Evolutionary conservation across 495 filamentous ascomycete genomes (phyloP).

Genomic region (Hyaloscypha finlandica): DNA sequence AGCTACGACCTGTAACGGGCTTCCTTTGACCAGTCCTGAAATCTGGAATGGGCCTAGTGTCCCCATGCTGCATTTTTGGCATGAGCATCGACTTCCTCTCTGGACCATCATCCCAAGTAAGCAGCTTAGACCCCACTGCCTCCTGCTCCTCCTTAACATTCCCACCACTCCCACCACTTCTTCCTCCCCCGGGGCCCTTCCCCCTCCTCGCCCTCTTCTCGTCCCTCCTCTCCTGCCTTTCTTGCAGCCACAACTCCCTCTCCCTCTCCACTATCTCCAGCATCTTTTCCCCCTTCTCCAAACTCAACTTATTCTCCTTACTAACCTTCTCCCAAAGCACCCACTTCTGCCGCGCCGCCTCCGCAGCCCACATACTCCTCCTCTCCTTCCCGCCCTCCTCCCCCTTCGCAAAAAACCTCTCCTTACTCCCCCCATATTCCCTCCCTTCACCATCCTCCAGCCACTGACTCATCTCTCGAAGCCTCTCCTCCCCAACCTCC

Average conservation of each 20-base stretch:
- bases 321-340: not conserved
- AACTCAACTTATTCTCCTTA: conserved; percentile 8
- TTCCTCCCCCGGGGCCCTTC: not conserved
- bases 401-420: not conserved
- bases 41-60: not conserved
- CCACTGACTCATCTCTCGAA: conserved; percentile 1
- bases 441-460: not conserved
- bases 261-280: conserved; percentile 24
- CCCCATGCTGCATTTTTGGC: too few relatives aligned
- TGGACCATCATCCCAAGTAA: not conserved
- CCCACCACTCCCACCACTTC: conserved; percentile 5
- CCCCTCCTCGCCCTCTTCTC: conserved; percentile 8
- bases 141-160: not conserved
- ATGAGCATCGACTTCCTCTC: not conserved
- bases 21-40: not conserved
- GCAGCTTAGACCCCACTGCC: not conserved
- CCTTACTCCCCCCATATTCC: not conserved
- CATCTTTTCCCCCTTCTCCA: conserved; percentile 18
- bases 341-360: not conserved
- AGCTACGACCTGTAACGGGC: not conserved
- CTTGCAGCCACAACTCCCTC: conserved; percentile 21
- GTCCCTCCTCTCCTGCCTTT: conserved; percentile 23
- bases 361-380: conserved; percentile 2
- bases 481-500: conserved; percentile 11
- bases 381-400: not conserved